Evolutionary conservation across 305 asterid genomes (phyloP), one percentile per base, ranked within the genome.

Genomic region (Fraxinus angustifolia): DNA sequence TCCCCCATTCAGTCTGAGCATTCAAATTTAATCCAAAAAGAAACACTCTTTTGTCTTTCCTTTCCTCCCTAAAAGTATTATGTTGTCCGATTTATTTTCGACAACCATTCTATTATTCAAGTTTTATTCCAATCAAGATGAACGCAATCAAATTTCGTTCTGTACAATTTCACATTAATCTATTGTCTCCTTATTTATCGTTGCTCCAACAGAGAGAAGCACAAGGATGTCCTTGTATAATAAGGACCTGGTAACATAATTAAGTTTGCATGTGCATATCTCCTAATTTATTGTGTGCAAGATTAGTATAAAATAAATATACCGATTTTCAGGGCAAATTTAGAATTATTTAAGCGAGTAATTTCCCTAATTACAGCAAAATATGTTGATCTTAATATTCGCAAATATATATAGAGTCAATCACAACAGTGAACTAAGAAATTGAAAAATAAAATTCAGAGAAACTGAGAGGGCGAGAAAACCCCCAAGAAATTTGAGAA

Each of bases 241-340:
- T 16, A 17, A 56, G 67, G 21, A 56, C 4, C 67, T 1, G 19
- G 21, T 56, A 56, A 19, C 67, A 56, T 6, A 56, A 78, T 74
- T 78, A 70, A 78, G 75, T 73, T 87, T 91, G 94, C 99, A 97
- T 90, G 88, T 72, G 94, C 91, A 89, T 96, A 53, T 53, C 98
- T 85, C 97, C 99, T 7, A 94, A 71, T 50, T 56, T 72, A 21
- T 67, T 26, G 23, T 45, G 30, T 19, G n/a, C 67, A 8, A 77
- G 62, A 23, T 68, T 56, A 19, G 6, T 21, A 80, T 34, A 60
- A 72, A 34, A 40, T 38, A 70, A 11, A 38, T 28, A 3, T 34
- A 45, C 74, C 4, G 0, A 17, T 7, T 73, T 19, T 38, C 76
- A 75, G 35, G 0, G 76, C 21, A 7, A 58, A 36, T 82, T 75